These are phyloP conservation scores for Hygrocybe coccinea DNA, from an alignment of 768 basidiomycete species.

Conservation along the genomic window DNA sequence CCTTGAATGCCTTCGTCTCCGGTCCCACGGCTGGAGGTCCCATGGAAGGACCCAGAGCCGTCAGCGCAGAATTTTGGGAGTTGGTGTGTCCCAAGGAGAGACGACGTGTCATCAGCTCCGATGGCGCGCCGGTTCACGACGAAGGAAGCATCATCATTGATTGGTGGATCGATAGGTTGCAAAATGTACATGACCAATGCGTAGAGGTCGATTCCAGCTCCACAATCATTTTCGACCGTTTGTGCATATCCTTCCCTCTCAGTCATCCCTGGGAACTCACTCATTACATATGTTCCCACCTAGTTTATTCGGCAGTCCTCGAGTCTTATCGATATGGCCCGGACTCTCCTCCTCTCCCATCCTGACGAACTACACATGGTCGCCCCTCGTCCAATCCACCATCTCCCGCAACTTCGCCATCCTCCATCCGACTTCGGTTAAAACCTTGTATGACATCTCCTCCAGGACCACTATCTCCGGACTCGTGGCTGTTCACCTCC, in stretches of 20 bases:
- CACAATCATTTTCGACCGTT: slow-evolving; percentile 43
- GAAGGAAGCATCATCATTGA: slow-evolving; percentile 42
- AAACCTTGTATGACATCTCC: slow-evolving; percentile 13
- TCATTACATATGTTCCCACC: background rate
- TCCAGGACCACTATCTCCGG: slow-evolving; percentile 3
- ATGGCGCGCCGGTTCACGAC: slow-evolving; percentile 32
- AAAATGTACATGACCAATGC: slow-evolving; percentile 31
- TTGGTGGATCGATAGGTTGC: slow-evolving; percentile 47
- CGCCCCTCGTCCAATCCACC: slow-evolving; percentile 45
- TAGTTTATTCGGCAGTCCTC: slow-evolving; percentile 44
- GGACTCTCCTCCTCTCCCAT: slow-evolving; percentile 45
- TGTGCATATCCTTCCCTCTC: slow-evolving; percentile 32
- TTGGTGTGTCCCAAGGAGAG: slow-evolving; percentile 39
- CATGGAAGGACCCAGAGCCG: slow-evolving; percentile 30
- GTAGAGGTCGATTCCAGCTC: slow-evolving; percentile 42
- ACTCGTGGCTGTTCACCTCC: slow-evolving; percentile 50
- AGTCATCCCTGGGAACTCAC: background rate
- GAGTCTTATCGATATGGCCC: slow-evolving; percentile 41
- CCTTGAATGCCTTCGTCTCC: slow-evolving; percentile 54
- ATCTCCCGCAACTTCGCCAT: slow-evolving; percentile 45
- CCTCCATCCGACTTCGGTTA: slow-evolving; percentile 28
- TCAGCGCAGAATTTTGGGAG: slow-evolving; percentile 49
- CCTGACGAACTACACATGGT: slow-evolving; percentile 48
- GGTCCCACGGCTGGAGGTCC: slow-evolving; percentile 53
- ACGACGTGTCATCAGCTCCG: slow-evolving; percentile 32